Evolutionary conservation across 2,329 filamentous ascomycete genomes (phyloP).

Genomic region (Arthroderma sp.): DNA sequence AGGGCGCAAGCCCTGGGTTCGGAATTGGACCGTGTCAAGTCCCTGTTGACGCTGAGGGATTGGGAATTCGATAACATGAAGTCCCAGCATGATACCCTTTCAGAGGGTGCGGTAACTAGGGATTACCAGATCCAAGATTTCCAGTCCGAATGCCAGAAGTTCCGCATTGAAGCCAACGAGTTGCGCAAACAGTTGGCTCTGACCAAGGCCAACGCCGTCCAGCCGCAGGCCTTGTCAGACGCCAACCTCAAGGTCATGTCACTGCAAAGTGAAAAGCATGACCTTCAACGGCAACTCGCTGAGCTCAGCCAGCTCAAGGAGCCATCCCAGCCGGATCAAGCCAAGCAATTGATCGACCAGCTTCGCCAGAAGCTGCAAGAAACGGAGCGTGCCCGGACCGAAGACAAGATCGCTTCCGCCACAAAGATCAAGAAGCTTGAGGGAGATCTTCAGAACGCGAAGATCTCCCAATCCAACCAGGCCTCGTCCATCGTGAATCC

Average conservation of each 20-base stretch:
- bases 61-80: background rate
- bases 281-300: constrained; percentile 6
- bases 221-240: constrained; percentile 61
- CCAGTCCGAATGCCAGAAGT: background rate
- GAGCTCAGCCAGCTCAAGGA: background rate
- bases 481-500: too few relatives aligned
- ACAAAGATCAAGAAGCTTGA: background rate
- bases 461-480: background rate
- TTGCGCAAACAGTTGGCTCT: background rate
- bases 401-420: background rate
- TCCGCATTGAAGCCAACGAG: background rate
- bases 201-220: constrained; percentile 58
- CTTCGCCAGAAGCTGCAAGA: constrained; percentile 2
- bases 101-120: background rate
- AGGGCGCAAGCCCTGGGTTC: background rate
- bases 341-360: constrained; percentile 1
- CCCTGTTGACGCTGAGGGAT: background rate
- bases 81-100: background rate
- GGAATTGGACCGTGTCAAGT: background rate
- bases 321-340: background rate
- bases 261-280: constrained; percentile 1
- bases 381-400: background rate
- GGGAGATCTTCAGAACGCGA: background rate
- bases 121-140: constrained; percentile 3
- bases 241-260: constrained; percentile 42